Base-by-base conservation (phyloP, 2,329 filamentous ascomycete genomes). In the Talaromyces sp. region DNA sequence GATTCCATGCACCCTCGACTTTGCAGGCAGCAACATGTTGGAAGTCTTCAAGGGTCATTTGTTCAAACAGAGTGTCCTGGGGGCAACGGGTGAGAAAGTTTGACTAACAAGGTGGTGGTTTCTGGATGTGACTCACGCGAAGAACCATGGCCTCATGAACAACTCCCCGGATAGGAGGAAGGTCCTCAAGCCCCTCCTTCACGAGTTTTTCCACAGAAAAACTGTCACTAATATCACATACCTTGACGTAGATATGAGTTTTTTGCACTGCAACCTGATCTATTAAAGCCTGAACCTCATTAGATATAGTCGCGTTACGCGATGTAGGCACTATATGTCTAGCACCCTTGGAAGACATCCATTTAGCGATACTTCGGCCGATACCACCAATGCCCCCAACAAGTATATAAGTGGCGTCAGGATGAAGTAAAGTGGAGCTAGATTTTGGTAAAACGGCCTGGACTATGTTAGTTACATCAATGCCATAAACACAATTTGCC, bases 351-450 rank as follows among this genome's bases (percentile, higher is more conserved):
- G 69, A 66, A n/a, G 76, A 73, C 58, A 87, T 75, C 58, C 83
- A 76, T 58, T 77, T 73, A 2, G 83, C 79, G 41, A 86, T 80
- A 64, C 78, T 80, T 35, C 78, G 76, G 0, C 84, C 85, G 0
- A 87, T 74, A 11, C 84, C 85, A 17, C 84, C 83, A 0, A 85
- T 75, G 0, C 84, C 83, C 17, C 85, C 85, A 4, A 79, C 77
- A 3, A 87, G 70, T 2, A 87, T 66, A 59, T 87, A 87, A 0
- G 82, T 68, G 1, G 50, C 56, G 26, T 61, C 51, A 11, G 11
- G 8, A 11, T 7, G 38, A 11, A 61, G 21, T 10, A 61, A n/a
- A 17, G 11, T 35, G 2, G 3, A 11, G 11, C 19, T 17, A 7
- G 59, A 55, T 14, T 57, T 60, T 2, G 35, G 32, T n/a, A 55